These are phyloP conservation scores for Hortaea werneckii DNA, from an alignment of 2,329 filamentous ascomycete species.

Conservation along the genomic window DNA sequence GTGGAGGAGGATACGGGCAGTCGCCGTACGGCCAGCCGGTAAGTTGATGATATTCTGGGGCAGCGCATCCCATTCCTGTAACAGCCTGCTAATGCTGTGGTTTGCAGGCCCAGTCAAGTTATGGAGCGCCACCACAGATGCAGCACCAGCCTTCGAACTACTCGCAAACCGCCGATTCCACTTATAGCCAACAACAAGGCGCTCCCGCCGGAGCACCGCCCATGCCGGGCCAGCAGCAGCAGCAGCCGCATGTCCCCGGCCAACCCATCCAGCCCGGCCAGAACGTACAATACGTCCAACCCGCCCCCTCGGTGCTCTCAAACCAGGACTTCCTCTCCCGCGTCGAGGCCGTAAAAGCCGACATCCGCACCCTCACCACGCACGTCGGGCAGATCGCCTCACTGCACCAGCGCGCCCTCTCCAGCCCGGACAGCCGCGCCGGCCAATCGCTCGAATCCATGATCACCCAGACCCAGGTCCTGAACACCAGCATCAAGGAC, in stretches of 20 bases:
- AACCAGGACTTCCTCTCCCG: conserved; percentile 60
- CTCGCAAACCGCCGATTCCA: conserved; percentile 1
- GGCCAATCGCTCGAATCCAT: conserved; percentile 54
- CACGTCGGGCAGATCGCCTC: conserved; percentile 58
- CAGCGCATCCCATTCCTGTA: too few relatives aligned
- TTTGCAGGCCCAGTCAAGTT: too few relatives aligned
- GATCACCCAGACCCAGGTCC: conserved; percentile 58
- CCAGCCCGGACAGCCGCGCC: conserved; percentile 48
- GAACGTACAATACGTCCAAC: conserved; percentile 32
- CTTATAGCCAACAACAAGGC: neutral
- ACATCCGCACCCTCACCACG: conserved; percentile 56
- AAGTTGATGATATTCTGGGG: neutral
- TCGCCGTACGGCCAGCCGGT: conserved; percentile 6
- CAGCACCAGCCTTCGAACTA: neutral
- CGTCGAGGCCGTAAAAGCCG: conserved; percentile 55
- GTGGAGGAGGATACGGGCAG: conserved; percentile 7
- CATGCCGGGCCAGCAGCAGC: conserved; percentile 7
- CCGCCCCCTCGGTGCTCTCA: conserved; percentile 39
- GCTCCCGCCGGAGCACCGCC: conserved; percentile 7
- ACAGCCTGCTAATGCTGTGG: too few relatives aligned
- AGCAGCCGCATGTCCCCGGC: conserved; percentile 28
- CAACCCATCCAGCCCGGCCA: conserved; percentile 36
- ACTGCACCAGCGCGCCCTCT: conserved; percentile 62
- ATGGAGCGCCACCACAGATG: neutral
- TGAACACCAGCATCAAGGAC: conserved; percentile 67